Conservation (phyloP, 306 rosid genomes). For the Vachellia collinsii region DNA sequence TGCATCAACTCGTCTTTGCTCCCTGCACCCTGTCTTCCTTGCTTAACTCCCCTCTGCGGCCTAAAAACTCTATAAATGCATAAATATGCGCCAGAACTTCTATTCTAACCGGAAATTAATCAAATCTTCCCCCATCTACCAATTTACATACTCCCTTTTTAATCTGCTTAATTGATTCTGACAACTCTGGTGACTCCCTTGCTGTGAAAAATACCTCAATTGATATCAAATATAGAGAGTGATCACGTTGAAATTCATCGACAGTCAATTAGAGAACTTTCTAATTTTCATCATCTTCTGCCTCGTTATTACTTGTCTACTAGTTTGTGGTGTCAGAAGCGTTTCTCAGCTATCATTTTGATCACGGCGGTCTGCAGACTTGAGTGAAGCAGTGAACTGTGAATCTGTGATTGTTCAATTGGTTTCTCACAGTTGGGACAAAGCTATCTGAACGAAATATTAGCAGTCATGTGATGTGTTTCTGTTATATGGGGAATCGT, state of each 20-base stretch:
- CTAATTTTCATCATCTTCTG: neutral
- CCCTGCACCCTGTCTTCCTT: neutral
- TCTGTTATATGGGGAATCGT: neutral
- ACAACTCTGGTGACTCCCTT: neutral
- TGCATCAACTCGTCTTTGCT: neutral
- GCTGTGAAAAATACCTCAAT: neutral
- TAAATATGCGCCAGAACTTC: neutral
- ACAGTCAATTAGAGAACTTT: neutral
- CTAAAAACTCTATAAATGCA: neutral
- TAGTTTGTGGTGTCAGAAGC: neutral
- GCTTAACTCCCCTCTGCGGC: neutral
- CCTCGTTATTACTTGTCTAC: conserved; percentile 7
- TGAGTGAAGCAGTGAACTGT: conserved; percentile 4
- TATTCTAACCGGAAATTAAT: neutral
- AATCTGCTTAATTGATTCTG: neutral
- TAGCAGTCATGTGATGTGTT: neutral
- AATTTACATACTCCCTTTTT: neutral
- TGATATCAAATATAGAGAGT: neutral
- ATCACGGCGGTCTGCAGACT: neutral
- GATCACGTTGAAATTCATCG: neutral
- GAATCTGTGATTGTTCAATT: neutral
- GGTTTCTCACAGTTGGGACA: conserved; percentile 13
- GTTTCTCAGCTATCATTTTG: conserved; percentile 23
- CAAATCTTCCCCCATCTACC: neutral
- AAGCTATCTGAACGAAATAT: conserved; percentile 24